Evolutionary conservation across 352 stramenopile genomes (phyloP).

Genomic region (Peronospora farinosa): DNA sequence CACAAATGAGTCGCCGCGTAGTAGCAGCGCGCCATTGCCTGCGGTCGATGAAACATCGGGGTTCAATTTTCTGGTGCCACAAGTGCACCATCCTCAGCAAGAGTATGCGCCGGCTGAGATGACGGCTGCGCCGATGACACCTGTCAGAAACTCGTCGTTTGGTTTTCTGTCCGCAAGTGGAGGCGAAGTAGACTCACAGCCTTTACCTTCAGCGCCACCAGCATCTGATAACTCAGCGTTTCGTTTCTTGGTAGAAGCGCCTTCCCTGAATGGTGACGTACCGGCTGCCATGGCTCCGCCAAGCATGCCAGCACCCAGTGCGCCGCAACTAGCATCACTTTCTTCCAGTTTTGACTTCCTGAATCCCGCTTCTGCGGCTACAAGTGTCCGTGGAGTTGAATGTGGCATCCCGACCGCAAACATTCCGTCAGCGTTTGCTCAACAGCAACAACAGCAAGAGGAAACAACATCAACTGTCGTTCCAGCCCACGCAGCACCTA

Average conservation of each 20-base stretch:
- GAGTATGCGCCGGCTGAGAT: conserved; percentile 17
- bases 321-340: conserved; percentile 26
- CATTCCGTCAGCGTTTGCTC: conserved; percentile 43
- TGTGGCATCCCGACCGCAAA: conserved; percentile 18
- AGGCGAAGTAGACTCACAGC: conserved; percentile 20
- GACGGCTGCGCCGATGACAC: conserved; percentile 26
- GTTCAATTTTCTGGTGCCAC: conserved; percentile 27
- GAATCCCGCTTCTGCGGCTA: conserved; percentile 13
- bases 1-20: conserved; percentile 29
- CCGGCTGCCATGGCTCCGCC: background rate
- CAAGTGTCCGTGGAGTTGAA: conserved; percentile 13
- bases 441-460: conserved; percentile 10
- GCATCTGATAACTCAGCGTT: conserved; percentile 14
- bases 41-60: conserved; percentile 23
- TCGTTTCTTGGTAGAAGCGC: conserved; percentile 18
- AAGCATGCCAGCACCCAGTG: conserved; percentile 20
- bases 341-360: conserved; percentile 39
- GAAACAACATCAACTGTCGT: conserved; percentile 10
- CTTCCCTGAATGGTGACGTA: background rate
- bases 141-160: conserved; percentile 31
- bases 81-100: conserved; percentile 4
- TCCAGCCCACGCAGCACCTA: conserved; percentile 13
- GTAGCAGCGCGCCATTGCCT: conserved; percentile 32
- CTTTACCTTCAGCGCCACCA: conserved; percentile 1
- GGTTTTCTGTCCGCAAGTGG: conserved; percentile 31